A percentile compares a stretch with the other conserved stretches of the same genome.
These are phyloP conservation scores for Claviceps sp. DNA, from an alignment of 2,329 filamentous ascomycete genomes.

Conservation along the genomic window DNA sequence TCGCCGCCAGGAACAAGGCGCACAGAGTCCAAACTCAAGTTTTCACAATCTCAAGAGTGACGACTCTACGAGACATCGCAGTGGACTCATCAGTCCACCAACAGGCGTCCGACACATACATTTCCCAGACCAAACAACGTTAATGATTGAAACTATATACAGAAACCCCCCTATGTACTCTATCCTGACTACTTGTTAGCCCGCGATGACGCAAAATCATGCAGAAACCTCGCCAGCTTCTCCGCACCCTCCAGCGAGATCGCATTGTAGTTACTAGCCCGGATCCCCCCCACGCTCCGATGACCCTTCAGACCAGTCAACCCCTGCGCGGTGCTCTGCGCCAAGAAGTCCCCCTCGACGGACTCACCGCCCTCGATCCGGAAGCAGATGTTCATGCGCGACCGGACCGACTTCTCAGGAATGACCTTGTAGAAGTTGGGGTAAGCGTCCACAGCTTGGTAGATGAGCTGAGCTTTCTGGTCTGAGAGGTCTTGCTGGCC, in stretches of 20 bases:
- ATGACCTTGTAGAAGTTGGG: conserved; percentile 52
- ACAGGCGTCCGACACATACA: too few relatives aligned
- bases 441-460: not conserved
- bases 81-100: too few relatives aligned
- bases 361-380: conserved; percentile 52
- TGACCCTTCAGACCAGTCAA: conserved; percentile 81
- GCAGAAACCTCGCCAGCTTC: conserved; percentile 4
- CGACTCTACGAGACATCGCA: too few relatives aligned
- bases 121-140: too few relatives aligned
- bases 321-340: conserved; percentile 52
- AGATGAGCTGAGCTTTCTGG: conserved; percentile 53
- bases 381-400: conserved; percentile 94
- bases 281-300: conserved; percentile 59
- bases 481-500: conserved; percentile 64
- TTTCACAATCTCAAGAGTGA: too few relatives aligned
- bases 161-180: too few relatives aligned
- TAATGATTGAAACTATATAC: too few relatives aligned
- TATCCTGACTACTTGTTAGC: not conserved
- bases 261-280: conserved; percentile 6
- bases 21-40: too few relatives aligned
- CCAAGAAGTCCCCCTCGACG: conserved; percentile 68
- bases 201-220: not conserved
- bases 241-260: conserved; percentile 2
- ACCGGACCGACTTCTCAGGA: conserved; percentile 61
- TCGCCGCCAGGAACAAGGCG: too few relatives aligned